Base-by-base conservation (phyloP, 305 asterid genomes). In the Fraxinus velutina region DNA sequence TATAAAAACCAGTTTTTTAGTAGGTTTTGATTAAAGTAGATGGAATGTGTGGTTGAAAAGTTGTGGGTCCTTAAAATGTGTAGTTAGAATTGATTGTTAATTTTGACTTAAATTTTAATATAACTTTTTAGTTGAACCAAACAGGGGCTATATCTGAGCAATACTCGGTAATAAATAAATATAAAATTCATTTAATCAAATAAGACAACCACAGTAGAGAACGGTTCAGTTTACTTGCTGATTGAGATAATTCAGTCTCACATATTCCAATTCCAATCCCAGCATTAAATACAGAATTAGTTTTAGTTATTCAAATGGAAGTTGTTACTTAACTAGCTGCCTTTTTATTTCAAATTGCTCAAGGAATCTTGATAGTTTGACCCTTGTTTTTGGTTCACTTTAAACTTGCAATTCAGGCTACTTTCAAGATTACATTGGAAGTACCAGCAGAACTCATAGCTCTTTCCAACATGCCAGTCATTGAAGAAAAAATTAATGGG, bases 381-480 rank as follows among this genome's bases (percentile, higher is more conserved):
- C 39, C 52, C 37, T 30, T 79, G 83, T 77, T 78, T 72, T 78
- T 72, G 44, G 50, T 77, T 76, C 32, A 39, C 79, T 82, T 79
- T 73, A 50, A 70, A 47, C 50, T 29, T 79, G 75, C 79, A 73
- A 44, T 82, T 79, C 91, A 96, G 98, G 98, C 99, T 60, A 91
- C 97, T 76, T 94, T 96, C 96, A 94, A 93, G 94, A 92, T 96
- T 85, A 88, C 98, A 60, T 86, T 96, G 86, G 98, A 94, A 88
- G 98, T 96, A 78, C 98, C 99, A 75, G 89, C 93, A 6, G 97
- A 94, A 47, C 93, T 94, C 32, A 89, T 93, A 75, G 97, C 97
- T 60, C 99, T 96, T 84, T 96, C 99, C 77, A 96, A 93, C 87
- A 96, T 96, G 98, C 99, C 99, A 60, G 80, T 90, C 85, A 75